phyloP scores from a whole-genome alignment of 2,329 filamentous ascomycete species.

The Penicillium occitanis region DNA sequence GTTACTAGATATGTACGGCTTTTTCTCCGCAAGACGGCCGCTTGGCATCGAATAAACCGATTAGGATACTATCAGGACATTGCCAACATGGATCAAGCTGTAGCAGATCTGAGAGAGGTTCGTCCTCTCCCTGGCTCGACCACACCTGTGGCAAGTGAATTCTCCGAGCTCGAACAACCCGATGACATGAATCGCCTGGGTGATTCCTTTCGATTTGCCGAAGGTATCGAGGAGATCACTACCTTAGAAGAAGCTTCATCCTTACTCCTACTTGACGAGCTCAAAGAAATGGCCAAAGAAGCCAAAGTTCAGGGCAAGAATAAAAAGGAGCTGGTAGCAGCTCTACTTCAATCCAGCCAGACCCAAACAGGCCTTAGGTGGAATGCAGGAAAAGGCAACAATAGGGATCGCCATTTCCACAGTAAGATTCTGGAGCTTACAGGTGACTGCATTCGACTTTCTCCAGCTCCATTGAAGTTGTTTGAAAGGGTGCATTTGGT shows the following conservation, averaged over 20 bases:
- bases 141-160: conserved; percentile 27
- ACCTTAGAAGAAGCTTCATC: conserved; percentile 80
- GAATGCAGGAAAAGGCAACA: conserved; percentile 49
- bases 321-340: conserved; percentile 74
- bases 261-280: conserved; percentile 79
- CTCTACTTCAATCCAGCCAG: conserved; percentile 71
- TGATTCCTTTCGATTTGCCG: conserved; percentile 72
- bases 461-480: conserved; percentile 68
- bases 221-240: conserved; percentile 72
- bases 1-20: conserved; percentile 75
- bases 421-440: conserved; percentile 73
- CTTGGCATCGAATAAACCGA: conserved; percentile 80
- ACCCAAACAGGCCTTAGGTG: conserved; percentile 75
- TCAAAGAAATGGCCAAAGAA: conserved; percentile 81
- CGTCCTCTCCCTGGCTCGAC: conserved; percentile 56
- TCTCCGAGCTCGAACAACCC: conserved; percentile 52
- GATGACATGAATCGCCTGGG: conserved; percentile 50
- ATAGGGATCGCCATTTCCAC: conserved; percentile 72
- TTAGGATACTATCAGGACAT: conserved; percentile 83
- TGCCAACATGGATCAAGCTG: conserved; percentile 66
- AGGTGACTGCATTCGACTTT: conserved; percentile 81
- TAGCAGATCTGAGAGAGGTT: conserved; percentile 61
- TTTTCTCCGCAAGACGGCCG: conserved; percentile 86
- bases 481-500: conserved; percentile 95
- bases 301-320: conserved; percentile 84